A percentile compares a stretch with the other conserved stretches of the same genome.
Evolutionary conservation across 2,329 filamentous ascomycete genomes (phyloP).

Genomic region (Ophiostoma sp.): DNA sequence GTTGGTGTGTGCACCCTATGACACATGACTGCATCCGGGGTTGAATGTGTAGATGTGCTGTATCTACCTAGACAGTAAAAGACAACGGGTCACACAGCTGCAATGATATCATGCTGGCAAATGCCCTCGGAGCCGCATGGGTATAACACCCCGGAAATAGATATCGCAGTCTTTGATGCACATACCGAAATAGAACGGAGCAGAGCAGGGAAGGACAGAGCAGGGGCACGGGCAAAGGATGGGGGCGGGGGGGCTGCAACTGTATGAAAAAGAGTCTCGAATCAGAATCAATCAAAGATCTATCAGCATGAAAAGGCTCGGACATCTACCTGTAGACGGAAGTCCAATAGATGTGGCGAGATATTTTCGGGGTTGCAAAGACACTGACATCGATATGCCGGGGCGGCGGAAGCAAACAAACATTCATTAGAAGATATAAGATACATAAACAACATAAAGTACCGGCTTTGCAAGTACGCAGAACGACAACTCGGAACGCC

Average conservation of each 20-base stretch:
- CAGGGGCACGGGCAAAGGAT: background rate
- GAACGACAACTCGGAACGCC: background rate
- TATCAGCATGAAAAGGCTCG: too few species aligned
- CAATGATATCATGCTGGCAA: background rate
- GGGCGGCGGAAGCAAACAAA: background rate
- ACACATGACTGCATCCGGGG: background rate
- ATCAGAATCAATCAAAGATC: too few species aligned
- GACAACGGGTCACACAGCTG: background rate
- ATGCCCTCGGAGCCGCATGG: background rate
- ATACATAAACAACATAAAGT: background rate
- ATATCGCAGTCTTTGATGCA: background rate
- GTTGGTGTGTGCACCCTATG: background rate
- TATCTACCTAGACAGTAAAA: background rate
- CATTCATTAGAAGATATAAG: background rate
- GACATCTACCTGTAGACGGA: too few species aligned
- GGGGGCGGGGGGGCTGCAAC: too few species aligned
- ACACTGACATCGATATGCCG: too few species aligned
- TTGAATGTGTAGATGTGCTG: background rate
- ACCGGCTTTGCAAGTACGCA: background rate
- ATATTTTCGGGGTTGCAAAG: too few species aligned
- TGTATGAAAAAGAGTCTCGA: too few species aligned
- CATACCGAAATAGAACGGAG: background rate
- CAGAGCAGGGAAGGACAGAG: too few species aligned
- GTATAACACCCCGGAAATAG: background rate
- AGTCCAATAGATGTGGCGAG: too few species aligned